Evolutionary conservation across 768 basidiomycete genomes (phyloP).

Genomic region (Suillus decipiens): DNA sequence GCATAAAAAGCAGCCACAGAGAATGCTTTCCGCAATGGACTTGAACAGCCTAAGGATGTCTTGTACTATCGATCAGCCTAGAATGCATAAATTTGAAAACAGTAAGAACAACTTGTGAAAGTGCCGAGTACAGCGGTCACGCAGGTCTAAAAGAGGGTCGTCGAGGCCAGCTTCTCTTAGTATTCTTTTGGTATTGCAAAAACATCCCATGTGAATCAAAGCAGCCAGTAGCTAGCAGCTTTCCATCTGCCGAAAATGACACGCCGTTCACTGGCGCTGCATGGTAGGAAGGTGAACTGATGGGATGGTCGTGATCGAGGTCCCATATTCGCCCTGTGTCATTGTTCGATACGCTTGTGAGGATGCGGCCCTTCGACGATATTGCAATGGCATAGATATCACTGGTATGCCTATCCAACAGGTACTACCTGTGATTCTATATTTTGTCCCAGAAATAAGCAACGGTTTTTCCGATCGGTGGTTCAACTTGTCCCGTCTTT

Average conservation of each 20-base stretch:
- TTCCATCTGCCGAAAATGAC: not conserved
- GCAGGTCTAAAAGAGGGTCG: not conserved
- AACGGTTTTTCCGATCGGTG: too few relatives aligned
- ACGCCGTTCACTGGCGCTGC: not conserved
- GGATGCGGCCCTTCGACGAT: not conserved
- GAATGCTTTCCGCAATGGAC: too few relatives aligned
- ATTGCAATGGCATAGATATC: too few relatives aligned
- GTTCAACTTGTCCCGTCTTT: too few relatives aligned
- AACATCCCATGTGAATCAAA: not conserved
- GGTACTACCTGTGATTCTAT: too few relatives aligned
- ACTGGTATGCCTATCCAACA: too few relatives aligned
- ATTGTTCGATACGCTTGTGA: not conserved
- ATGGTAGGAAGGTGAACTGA: not conserved
- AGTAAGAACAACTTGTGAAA: not conserved
- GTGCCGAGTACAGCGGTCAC: not conserved
- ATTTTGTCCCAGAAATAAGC: too few relatives aligned
- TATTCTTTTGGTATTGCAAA: not conserved
- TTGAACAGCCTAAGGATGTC: not conserved
- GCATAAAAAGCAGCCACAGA: not conserved
- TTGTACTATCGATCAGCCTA: not conserved
- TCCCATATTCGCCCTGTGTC: not conserved
- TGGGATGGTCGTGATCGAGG: not conserved
- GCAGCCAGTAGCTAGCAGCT: not conserved
- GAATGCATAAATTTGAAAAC: not conserved
- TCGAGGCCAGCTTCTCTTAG: not conserved